Conservation (phyloP, 495 filamentous ascomycete species). For the Talaromyces wortmannii region DNA sequence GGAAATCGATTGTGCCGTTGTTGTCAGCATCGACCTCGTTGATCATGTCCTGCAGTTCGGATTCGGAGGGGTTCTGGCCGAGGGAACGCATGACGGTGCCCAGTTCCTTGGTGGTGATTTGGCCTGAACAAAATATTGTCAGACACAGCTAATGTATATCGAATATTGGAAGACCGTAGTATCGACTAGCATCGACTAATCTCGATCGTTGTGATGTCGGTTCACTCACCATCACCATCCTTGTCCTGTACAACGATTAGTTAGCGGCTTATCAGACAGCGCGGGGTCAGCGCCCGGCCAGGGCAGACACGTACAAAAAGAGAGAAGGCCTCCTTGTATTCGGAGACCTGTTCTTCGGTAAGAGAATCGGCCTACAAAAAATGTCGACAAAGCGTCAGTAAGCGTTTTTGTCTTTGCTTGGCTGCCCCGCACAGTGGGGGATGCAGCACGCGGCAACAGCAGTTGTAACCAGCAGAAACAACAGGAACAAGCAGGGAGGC, state of each 20-base stretch:
- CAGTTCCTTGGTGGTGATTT: constrained; percentile 99
- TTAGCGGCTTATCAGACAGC: neutral
- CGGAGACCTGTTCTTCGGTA: constrained; percentile 98
- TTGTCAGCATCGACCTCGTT: constrained; percentile 99
- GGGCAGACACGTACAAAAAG: constrained; percentile 76
- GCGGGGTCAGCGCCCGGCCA: neutral
- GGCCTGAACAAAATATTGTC: constrained; percentile 49
- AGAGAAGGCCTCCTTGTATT: constrained; percentile 99
- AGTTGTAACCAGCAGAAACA: neutral
- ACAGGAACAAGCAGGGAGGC: neutral
- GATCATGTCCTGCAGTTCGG: constrained; percentile 99
- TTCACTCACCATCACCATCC: constrained; percentile 95
- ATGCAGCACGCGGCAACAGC: constrained; percentile 1
- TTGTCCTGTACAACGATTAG: constrained; percentile 66
- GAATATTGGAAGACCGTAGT: neutral
- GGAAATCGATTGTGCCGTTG: constrained; percentile 99
- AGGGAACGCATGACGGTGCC: constrained; percentile 99
- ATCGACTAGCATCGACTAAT: neutral
- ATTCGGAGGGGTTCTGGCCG: constrained; percentile 98
- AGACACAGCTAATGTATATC: neutral
- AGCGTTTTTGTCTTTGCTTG: neutral
- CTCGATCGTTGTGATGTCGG: neutral
- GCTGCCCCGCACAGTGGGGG: constrained; percentile 37
- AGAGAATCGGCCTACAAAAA: constrained; percentile 74
- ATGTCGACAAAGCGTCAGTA: neutral